Base-by-base conservation (phyloP, 2,329 filamentous ascomycete genomes). In the Lomentospora prolificans region DNA sequence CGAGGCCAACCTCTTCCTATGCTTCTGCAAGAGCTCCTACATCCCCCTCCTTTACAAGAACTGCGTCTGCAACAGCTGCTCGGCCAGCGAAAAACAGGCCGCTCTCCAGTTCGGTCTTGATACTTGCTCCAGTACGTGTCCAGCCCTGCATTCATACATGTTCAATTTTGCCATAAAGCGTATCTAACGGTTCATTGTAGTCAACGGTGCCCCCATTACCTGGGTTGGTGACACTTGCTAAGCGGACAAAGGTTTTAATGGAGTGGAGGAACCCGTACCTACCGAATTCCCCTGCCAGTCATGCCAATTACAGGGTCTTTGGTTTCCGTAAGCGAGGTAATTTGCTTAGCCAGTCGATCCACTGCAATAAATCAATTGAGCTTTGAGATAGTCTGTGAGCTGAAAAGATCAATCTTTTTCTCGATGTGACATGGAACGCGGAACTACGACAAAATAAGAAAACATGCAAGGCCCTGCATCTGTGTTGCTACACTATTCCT, bases 1-100 rank as follows among this genome's bases (percentile, higher is more conserved):
- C 14, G 50, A 51, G 50, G 50, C 50, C 8, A 51, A 51, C 19
- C 6, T 51, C 22, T 51, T 51, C 50, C 50, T 51, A 14, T 51
- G 50, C 50, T 31, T 51, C 50, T 51, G 50, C 50, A 51, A 51
- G 14, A 51, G 48, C 19, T 17, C 24, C 3, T 28, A 10, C 28
- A 17, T 51, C 4, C 48, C 48, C 19, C 2, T 51, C 4, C 24
- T 28, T n/a, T 51, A 31, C 50, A 30, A 33, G 27, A 10, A 51
- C 22, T 51, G 50, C 50, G 19, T 51, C 30, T 51, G 50, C 50
- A 2, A 17, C 22, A 31, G n/a, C 50, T 51, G 50, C 27, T 25
- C 50, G 7, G 25, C 24, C 14, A 24, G 10, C 3, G 24, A 51
- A 4, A 33, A 31, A n/a, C 7, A 30, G 50, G 25, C 22, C 30